Percentiles rank a stretch among this genome's conserved stretches.
Conservation (phyloP, 164 flowering plant species). For the Vitis riparia region DNA sequence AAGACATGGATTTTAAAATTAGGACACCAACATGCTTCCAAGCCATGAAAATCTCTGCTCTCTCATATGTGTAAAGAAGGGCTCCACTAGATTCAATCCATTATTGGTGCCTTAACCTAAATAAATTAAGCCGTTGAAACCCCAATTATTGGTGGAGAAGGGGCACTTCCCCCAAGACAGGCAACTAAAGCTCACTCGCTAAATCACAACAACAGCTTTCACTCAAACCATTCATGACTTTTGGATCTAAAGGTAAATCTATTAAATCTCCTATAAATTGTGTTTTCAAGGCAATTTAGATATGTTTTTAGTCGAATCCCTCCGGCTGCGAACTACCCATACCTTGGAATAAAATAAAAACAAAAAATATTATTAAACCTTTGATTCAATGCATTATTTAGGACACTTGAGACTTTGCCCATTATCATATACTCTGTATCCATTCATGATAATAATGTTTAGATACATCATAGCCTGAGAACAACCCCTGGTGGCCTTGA, state of each 20-base stretch:
- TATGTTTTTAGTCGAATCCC: constrained; percentile 1
- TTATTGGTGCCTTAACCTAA: constrained; percentile 46
- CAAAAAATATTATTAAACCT: neutral
- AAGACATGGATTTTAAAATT: constrained; percentile 40
- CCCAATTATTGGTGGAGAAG: constrained; percentile 57
- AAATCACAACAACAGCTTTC: neutral
- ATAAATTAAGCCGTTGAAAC: constrained; percentile 24
- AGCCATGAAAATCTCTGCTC: constrained; percentile 36
- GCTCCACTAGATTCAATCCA: constrained; percentile 51
- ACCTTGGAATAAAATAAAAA: neutral
- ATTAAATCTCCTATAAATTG: neutral
- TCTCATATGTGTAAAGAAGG: constrained; percentile 65
- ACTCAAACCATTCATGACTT: neutral
- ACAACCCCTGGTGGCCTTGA: too few species aligned
- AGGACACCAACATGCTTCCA: constrained; percentile 55
- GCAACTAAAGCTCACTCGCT: constrained; percentile 15
- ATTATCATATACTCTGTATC: neutral
- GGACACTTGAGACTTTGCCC: constrained; percentile 1
- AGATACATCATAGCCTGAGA: too few species aligned
- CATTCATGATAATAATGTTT: neutral
- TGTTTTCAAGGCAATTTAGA: neutral
- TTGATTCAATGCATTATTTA: constrained; percentile 11
- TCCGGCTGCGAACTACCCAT: neutral
- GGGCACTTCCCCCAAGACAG: constrained; percentile 10
- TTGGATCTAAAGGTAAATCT: neutral